These are phyloP conservation scores for Lantana camara DNA, from an alignment of 257 asterid genomes.

Conservation along the genomic window DNA sequence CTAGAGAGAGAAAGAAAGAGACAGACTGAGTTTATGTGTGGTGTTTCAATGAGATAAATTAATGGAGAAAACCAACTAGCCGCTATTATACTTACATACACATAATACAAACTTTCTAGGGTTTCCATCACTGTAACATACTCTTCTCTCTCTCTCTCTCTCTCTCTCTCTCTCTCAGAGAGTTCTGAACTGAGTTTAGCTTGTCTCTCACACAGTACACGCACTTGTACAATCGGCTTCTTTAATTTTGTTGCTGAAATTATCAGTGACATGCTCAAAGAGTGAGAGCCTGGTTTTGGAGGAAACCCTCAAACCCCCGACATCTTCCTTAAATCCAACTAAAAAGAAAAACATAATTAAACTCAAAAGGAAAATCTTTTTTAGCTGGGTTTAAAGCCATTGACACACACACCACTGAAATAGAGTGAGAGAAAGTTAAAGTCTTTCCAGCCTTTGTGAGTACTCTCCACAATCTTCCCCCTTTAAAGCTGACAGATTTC, in stretches of 20 bases:
- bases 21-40: not conserved
- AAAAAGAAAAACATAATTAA: conserved; percentile 29
- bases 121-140: too few species aligned
- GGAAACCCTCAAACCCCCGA: conserved; percentile 48
- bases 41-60: conserved; percentile 6
- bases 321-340: conserved; percentile 49
- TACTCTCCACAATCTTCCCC: conserved; percentile 59
- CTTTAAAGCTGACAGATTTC: conserved; percentile 78
- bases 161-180: conserved; percentile 31
- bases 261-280: conserved; percentile 1
- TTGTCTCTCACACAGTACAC: not conserved
- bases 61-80: conserved; percentile 27
- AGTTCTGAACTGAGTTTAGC: conserved; percentile 17
- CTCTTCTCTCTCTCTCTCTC: not conserved
- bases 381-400: conserved; percentile 30
- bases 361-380: conserved; percentile 27
- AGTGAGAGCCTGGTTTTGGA: not conserved
- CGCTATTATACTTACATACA: not conserved
- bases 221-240: not conserved
- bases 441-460: conserved; percentile 61
- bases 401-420: conserved; percentile 21
- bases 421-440: conserved; percentile 32
- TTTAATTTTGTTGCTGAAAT: not conserved
- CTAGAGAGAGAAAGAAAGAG: conserved; percentile 27
- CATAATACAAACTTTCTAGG: too few species aligned